A percentile compares a stretch with the other conserved stretches of the same genome.
Conservation (phyloP, 352 stramenopile genomes). For the Pythium sukuiense region DNA sequence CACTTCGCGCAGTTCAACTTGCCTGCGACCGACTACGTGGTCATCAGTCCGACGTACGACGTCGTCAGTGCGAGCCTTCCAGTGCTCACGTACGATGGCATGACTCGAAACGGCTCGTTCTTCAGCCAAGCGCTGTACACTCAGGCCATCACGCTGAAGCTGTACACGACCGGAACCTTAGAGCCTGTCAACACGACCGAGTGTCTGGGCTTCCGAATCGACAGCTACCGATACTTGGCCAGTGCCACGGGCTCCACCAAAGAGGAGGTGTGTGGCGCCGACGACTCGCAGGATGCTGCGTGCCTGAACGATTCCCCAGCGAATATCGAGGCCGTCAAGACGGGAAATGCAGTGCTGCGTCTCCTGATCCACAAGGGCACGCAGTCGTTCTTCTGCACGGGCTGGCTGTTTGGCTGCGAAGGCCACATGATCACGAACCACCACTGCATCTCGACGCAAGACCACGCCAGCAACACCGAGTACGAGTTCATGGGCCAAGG, state of each 20-base stretch:
- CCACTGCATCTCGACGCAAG: conserved; percentile 63
- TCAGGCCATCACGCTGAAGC: conserved; percentile 46
- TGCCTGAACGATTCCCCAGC: conserved; percentile 35
- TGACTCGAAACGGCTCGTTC: conserved; percentile 30
- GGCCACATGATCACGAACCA: conserved; percentile 81
- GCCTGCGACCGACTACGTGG: conserved; percentile 51
- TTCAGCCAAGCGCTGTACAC: conserved; percentile 41
- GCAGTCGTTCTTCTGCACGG: conserved; percentile 66
- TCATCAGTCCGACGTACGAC: conserved; percentile 37
- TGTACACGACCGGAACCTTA: conserved; percentile 36
- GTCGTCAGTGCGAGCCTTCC: conserved; percentile 29
- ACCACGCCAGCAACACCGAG: conserved; percentile 55
- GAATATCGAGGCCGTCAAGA: conserved; percentile 19
- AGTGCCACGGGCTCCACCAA: conserved; percentile 10
- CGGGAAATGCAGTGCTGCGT: conserved; percentile 44
- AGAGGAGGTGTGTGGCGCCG: conserved; percentile 59
- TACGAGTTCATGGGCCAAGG: conserved; percentile 70
- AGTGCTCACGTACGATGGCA: conserved; percentile 39
- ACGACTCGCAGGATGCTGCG: conserved; percentile 54
- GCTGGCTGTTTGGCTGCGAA: conserved; percentile 73
- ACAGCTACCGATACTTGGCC: conserved; percentile 47
- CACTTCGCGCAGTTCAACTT: conserved; percentile 69
- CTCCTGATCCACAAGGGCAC: conserved; percentile 64
- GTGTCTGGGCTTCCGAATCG: conserved; percentile 53
- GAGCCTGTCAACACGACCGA: conserved; percentile 24